Evolutionary conservation across 768 basidiomycete genomes (phyloP).

Genomic region (Chalciporus sphaerocephalus): DNA sequence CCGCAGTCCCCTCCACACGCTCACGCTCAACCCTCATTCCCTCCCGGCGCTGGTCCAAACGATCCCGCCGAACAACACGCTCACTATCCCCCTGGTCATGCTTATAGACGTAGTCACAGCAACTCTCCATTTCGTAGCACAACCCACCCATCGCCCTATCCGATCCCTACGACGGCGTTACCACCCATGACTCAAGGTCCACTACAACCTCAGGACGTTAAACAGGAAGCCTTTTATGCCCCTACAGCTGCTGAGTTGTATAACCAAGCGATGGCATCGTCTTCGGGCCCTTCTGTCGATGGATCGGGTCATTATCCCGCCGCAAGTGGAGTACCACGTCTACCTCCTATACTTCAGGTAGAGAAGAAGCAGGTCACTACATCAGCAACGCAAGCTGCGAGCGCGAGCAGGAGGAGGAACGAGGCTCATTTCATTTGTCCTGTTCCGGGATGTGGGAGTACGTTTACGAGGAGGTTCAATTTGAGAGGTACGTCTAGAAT

Average conservation of each 20-base stretch:
- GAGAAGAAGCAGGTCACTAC: conserved; percentile 96
- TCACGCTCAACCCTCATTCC: conserved; percentile 36
- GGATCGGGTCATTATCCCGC: conserved; percentile 29
- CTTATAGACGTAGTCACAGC: conserved; percentile 31
- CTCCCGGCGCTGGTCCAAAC: conserved; percentile 33
- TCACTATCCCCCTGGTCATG: conserved; percentile 34
- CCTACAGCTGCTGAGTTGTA: conserved; percentile 54
- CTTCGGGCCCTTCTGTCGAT: conserved; percentile 22
- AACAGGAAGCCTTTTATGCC: conserved; percentile 45
- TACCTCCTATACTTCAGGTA: conserved; percentile 85
- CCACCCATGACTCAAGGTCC: conserved; percentile 24
- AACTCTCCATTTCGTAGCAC: conserved; percentile 36
- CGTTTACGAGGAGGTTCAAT: conserved; percentile 94
- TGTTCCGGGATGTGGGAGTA: conserved; percentile 92
- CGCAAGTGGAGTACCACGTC: conserved; percentile 38
- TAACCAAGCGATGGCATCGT: conserved; percentile 40
- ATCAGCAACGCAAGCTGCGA: conserved; percentile 87
- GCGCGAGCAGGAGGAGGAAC: conserved; percentile 82
- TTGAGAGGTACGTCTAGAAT: conserved; percentile 54
- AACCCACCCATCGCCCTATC: conserved; percentile 37
- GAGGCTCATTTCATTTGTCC: conserved; percentile 93
- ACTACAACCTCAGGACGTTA: conserved; percentile 29
- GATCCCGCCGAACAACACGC: conserved; percentile 32
- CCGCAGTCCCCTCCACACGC: conserved; percentile 22
- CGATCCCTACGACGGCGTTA: conserved; percentile 33